phyloP scores from a whole-genome alignment of 257 asterid genomes.

The Solanum sitiens region DNA sequence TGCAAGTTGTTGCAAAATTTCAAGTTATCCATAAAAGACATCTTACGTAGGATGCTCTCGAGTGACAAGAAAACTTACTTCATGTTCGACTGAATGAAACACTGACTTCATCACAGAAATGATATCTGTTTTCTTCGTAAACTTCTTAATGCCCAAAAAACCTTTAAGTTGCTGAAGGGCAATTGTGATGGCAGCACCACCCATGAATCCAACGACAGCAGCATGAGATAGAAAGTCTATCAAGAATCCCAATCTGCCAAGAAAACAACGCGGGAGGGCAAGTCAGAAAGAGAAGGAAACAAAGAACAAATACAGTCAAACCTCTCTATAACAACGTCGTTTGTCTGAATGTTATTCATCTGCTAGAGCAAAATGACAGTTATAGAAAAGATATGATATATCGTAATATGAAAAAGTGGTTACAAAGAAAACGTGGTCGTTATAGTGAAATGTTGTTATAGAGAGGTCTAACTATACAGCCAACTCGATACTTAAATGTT shows the following conservation, averaged over 20 bases:
- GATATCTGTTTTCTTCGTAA: slow-evolving; percentile 64
- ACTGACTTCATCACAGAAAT: slow-evolving; percentile 67
- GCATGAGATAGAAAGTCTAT: slow-evolving; percentile 93
- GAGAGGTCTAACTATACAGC: neutral
- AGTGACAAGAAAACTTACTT: slow-evolving; percentile 16
- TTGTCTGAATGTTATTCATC: neutral
- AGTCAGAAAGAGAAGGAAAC: neutral
- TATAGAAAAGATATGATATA: neutral
- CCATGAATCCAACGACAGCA: slow-evolving; percentile 94
- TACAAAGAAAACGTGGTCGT: neutral
- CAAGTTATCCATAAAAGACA: neutral
- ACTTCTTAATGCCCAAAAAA: slow-evolving; percentile 60
- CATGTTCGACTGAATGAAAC: slow-evolving; percentile 29
- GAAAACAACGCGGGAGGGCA: neutral
- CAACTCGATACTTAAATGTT: neutral
- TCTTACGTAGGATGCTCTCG: neutral
- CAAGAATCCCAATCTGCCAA: slow-evolving; percentile 73
- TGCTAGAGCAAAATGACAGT: neutral
- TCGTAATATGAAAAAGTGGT: neutral
- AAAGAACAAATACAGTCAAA: neutral
- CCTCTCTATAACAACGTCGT: neutral
- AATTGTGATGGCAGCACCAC: slow-evolving; percentile 89
- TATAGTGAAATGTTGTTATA: neutral
- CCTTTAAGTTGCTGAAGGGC: slow-evolving; percentile 88
- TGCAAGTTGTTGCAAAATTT: slow-evolving; percentile 7